Base-by-base conservation (phyloP, 176 grass and related monocot species). In the Poa annua region DNA sequence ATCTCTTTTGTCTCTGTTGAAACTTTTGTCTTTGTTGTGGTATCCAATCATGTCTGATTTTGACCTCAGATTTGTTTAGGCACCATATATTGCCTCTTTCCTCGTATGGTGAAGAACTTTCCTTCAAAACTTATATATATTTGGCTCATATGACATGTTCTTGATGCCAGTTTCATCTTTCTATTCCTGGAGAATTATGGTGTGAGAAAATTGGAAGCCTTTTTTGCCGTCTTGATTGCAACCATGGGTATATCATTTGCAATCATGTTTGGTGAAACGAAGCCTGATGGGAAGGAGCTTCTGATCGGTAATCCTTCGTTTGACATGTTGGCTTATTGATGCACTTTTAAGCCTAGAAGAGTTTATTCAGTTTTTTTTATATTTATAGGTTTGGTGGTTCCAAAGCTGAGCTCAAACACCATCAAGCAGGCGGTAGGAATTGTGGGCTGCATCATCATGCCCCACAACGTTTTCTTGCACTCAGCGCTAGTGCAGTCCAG, bases 131-230 rank as follows among this genome's bases (percentile, higher is more conserved):
- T 74, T 7, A 60, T 79, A 25, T 41, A 49, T 72, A 33, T 78
- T 89, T 81, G 26, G 32, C 78, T 86, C 59, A 64, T 74, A 57
- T 88, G 78, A 45, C 50, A 42, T 86, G 34, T 61, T 84, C 44
- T 69, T 94, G 25, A 84, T 86, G 75, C 19, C 92, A 98, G 95
- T 85, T 95, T 98, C 85, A 73, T 98, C 74, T 98, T 98, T 88
- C 77, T 98, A 65, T 98, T 94, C 90, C 84, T 98, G 57, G 95
- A 98, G 88, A 98, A 94, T 68, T 98, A 93, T 74, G 92, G 95
- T 22, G 95, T 98, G 82, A 91, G 95, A 71, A 98, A 98, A 90
- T 49, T 98, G 54, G 95, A 98, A 87, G 95, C 95, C 10, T 95
- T 98, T 92, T 98, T 98, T 35, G 95, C 85, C 9, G 76, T 98